phyloP scores from a whole-genome alignment of 2,329 filamentous ascomycete genomes.

The Venturia nashicola region DNA sequence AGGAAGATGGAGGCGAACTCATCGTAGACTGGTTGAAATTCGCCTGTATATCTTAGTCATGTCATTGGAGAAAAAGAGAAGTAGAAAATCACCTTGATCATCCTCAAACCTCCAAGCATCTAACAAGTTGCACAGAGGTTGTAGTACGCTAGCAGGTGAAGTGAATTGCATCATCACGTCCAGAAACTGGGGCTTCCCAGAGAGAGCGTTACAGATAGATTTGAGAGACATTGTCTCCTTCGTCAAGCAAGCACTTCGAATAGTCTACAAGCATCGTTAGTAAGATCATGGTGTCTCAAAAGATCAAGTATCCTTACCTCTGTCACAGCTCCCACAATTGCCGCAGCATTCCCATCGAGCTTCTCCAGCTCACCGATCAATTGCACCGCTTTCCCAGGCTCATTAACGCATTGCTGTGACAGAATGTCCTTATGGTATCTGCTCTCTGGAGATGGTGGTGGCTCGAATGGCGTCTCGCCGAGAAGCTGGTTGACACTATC shows the following conservation, averaged over 20 bases:
- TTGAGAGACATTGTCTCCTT: slow-evolving; percentile 76
- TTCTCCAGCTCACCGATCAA: slow-evolving; percentile 74
- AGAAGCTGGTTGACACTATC: slow-evolving; percentile 67
- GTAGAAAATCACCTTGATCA: slow-evolving; percentile 44
- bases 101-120: slow-evolving; percentile 75
- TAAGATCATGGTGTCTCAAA: slow-evolving; percentile 9
- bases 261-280: slow-evolving; percentile 35
- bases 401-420: slow-evolving; percentile 63
- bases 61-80: background rate
- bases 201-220: slow-evolving; percentile 58
- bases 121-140: slow-evolving; percentile 61
- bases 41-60: slow-evolving; percentile 33
- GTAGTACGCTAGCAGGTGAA: slow-evolving; percentile 55
- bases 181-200: slow-evolving; percentile 56
- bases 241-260: slow-evolving; percentile 55
- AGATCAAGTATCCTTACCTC: slow-evolving; percentile 20
- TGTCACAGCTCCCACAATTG: slow-evolving; percentile 58
- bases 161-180: slow-evolving; percentile 69
- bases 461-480: slow-evolving; percentile 73
- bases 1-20: slow-evolving; percentile 71
- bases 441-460: slow-evolving; percentile 53
- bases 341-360: slow-evolving; percentile 84
- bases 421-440: slow-evolving; percentile 69
- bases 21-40: slow-evolving; percentile 77
- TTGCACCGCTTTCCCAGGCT: slow-evolving; percentile 62